Percentiles rank a stretch among this genome's conserved stretches.
phyloP scores from a whole-genome alignment of 2,329 filamentous ascomycete species.

The Sporothrix euskadiensis region DNA sequence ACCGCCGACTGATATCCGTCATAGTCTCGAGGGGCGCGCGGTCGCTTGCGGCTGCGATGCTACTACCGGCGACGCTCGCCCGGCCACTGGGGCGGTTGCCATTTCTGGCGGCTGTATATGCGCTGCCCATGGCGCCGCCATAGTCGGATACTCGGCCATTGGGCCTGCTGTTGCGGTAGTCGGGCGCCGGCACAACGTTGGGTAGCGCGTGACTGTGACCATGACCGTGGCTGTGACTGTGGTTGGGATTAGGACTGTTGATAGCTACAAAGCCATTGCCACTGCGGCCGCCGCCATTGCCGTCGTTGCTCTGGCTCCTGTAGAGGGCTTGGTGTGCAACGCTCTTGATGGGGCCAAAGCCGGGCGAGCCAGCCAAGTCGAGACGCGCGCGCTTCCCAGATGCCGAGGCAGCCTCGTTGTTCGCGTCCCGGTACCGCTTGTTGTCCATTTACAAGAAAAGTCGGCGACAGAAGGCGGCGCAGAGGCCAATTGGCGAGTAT shows the following conservation, averaged over 20 bases:
- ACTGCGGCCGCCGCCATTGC: background rate
- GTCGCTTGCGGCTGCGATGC: background rate
- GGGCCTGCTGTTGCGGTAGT: background rate
- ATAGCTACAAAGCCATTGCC: background rate
- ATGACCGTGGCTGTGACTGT: background rate
- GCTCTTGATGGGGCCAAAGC: constrained; percentile 24
- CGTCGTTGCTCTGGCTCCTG: background rate
- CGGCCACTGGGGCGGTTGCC: background rate
- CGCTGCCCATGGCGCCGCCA: background rate
- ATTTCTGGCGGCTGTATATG: background rate
- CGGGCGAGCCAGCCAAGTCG: background rate
- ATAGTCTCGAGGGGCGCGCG: constrained; percentile 24
- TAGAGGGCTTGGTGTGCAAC: background rate
- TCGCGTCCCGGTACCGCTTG: constrained; percentile 29
- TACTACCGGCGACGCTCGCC: background rate
- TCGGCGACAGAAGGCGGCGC: background rate
- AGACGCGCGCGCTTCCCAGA: constrained; percentile 30
- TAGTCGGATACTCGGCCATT: background rate
- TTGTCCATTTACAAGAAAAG: constrained; percentile 28
- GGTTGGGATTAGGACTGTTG: background rate
- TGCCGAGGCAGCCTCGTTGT: constrained; percentile 26
- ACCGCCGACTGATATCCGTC: constrained; percentile 30
- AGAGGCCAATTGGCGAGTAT: background rate
- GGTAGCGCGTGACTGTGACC: background rate
- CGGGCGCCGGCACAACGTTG: background rate